Evolutionary conservation across 1,284 basidiomycete genomes (phyloP).

Genomic region (Cutaneotrichosporon sp.): DNA sequence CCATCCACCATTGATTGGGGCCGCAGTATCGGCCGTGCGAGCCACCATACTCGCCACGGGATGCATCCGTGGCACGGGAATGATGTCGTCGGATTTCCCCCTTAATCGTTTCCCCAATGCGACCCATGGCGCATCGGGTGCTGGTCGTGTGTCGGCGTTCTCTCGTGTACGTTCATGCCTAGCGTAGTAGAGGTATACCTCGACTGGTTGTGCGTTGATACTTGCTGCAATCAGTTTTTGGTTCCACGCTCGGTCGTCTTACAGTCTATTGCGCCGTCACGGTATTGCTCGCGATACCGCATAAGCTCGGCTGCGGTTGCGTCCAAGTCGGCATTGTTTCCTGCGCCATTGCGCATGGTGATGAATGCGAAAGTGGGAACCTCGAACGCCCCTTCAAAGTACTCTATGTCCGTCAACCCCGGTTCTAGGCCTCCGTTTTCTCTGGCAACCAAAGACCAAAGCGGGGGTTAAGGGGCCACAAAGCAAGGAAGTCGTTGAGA

Average conservation of each 20-base stretch:
- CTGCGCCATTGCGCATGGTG: background rate
- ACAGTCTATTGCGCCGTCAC: slow-evolving; percentile 1
- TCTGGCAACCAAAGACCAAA: too few relatives aligned
- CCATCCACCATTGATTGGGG: background rate
- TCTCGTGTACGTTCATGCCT: slow-evolving; percentile 18
- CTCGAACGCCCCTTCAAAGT: background rate
- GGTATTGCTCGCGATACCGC: slow-evolving; percentile 1
- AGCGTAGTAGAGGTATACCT: slow-evolving; percentile 22
- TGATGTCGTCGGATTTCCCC: slow-evolving; percentile 7
- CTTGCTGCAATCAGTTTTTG: background rate
- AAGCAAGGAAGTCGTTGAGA: too few relatives aligned
- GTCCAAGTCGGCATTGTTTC: background rate
- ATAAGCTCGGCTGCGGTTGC: background rate
- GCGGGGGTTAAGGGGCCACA: too few relatives aligned
- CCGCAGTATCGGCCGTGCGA: background rate
- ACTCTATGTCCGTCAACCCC: background rate
- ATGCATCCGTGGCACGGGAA: background rate
- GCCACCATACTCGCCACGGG: background rate
- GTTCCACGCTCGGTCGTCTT: background rate
- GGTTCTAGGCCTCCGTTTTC: too few relatives aligned
- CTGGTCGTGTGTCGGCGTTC: slow-evolving; percentile 16
- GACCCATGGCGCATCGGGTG: slow-evolving; percentile 23
- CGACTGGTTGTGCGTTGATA: slow-evolving; percentile 20
- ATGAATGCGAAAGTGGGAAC: background rate
- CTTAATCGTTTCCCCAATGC: slow-evolving; percentile 11